These are phyloP conservation scores for Aspergillus sp. DNA, from an alignment of 2,329 filamentous ascomycete genomes.

Conservation along the genomic window DNA sequence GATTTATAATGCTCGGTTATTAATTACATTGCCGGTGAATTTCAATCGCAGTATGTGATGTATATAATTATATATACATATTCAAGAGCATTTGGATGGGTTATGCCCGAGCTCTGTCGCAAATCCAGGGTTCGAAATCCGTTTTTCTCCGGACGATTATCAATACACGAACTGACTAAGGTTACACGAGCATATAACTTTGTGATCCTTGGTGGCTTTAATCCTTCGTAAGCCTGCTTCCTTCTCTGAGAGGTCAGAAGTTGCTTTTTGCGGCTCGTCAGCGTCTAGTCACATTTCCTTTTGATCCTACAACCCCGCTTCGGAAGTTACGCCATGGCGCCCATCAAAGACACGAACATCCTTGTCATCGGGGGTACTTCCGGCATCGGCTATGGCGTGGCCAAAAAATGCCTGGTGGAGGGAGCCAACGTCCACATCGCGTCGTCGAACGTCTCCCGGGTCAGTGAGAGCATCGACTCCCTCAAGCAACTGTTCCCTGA, in stretches of 20 bases:
- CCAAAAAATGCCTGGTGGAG: conserved; percentile 51
- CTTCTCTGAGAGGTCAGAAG: not conserved
- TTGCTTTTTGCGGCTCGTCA: not conserved
- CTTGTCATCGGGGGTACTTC: conserved; percentile 59
- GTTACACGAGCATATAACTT: not conserved
- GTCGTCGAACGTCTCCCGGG: conserved; percentile 48
- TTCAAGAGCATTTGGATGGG: too few relatives aligned
- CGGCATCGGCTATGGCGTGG: conserved; percentile 57
- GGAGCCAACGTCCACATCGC: conserved; percentile 54
- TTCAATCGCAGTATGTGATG: too few relatives aligned
- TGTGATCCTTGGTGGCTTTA: too few relatives aligned
- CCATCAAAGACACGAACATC: conserved; percentile 27
- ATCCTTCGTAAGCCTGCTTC: too few relatives aligned
- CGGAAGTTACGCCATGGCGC: conserved; percentile 7
- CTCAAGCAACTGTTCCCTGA: conserved; percentile 30
- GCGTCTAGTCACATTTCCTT: not conserved
- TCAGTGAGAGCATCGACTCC: conserved; percentile 42
- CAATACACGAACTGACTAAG: not conserved
- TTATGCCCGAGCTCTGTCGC: not conserved
- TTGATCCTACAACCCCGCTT: not conserved
- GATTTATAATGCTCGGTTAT: too few relatives aligned
- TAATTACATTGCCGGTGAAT: too few relatives aligned
- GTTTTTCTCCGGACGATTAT: not conserved
- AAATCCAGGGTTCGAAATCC: not conserved
- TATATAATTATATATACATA: too few relatives aligned